Conservation (phyloP, 257 asterid genomes). For the Nemophila menziesii region DNA sequence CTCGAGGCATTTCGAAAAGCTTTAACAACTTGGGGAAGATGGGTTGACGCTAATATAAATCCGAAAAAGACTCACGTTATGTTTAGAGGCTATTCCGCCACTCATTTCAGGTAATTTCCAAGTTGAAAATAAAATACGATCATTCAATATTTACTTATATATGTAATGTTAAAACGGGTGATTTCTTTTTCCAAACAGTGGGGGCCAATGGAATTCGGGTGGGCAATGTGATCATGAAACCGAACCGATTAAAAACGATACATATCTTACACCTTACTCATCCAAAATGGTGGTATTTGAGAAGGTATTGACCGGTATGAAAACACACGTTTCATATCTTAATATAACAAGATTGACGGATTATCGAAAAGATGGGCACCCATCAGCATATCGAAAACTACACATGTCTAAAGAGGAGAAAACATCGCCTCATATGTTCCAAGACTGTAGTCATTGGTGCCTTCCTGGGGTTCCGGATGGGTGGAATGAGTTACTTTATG, state of each 20-base stretch:
- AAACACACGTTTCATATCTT: slow-evolving; percentile 31
- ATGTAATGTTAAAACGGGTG: not conserved
- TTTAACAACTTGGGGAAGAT: slow-evolving; percentile 57
- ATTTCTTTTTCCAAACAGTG: slow-evolving; percentile 25
- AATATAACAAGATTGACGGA: slow-evolving; percentile 59
- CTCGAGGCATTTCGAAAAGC: slow-evolving; percentile 58
- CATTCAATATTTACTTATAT: not conserved
- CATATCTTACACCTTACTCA: slow-evolving; percentile 37
- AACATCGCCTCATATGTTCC: slow-evolving; percentile 19
- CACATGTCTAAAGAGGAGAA: slow-evolving; percentile 33
- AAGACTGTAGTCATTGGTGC: slow-evolving; percentile 87
- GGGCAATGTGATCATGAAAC: slow-evolving; percentile 52
- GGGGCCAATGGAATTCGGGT: slow-evolving; percentile 73
- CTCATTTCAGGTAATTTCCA: slow-evolving; percentile 57
- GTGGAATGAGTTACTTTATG: slow-evolving; percentile 61
- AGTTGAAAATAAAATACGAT: not conserved
- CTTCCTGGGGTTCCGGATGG: slow-evolving; percentile 77
- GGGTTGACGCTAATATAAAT: slow-evolving; percentile 50
- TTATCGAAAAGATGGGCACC: slow-evolving; percentile 56
- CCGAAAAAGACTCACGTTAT: slow-evolving; percentile 41
- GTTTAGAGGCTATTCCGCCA: slow-evolving; percentile 58
- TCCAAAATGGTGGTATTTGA: slow-evolving; percentile 45
- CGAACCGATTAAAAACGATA: slow-evolving; percentile 38
- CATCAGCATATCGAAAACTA: slow-evolving; percentile 46
- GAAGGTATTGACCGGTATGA: slow-evolving; percentile 28